Base-by-base conservation (phyloP, 176 grass and related monocot genomes). In the Ensete ventricosum region DNA sequence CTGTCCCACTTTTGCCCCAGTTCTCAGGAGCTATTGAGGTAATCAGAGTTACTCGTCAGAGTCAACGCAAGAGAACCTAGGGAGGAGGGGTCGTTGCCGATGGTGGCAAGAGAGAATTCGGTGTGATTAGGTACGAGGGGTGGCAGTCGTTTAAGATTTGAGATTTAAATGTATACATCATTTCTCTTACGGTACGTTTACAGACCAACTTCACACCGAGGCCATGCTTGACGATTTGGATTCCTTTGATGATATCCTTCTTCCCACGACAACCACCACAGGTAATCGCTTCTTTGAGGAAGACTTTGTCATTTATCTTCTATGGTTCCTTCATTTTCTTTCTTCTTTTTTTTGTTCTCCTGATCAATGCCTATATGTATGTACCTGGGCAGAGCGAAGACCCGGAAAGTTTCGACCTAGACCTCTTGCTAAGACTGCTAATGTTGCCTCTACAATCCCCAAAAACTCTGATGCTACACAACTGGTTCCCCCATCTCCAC, bases 171-270 rank as follows among this genome's bases (percentile, higher is more conserved):
- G 29, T 34, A 34, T 34, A 34, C 29, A 34, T 34, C 29, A 34
- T 34, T 34, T 2, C 29, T 34, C 29, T 34, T 34, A 5, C 2
- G 29, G 29, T 34, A 34, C 29, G 29, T 34, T 34, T 34, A 34
- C 29, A 34, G 29, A 34, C 29, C 29, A 34, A 34, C 29, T 34
- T 34, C 2, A 34, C 29, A 34, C 29, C 29, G 67, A 49, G 23
- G 16, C 13, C 52, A 73, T 73, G 71, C 5, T 73, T 54, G 11
- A 7, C 55, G 71, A 73, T 54, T 73, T 25, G 9, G 71, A 73
- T 73, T 27, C 52, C 24, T 21, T 55, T 23, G 52, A 55, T 25
- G 71, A 73, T 73, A 73, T 73, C 16, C 22, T 55, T 73, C 71
- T 73, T 14, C 17, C n/a, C 25, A 11, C 71, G 1, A 25, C 50